phyloP scores from a whole-genome alignment of 2,329 filamentous ascomycete genomes.

The Cercospora citrullina region DNA sequence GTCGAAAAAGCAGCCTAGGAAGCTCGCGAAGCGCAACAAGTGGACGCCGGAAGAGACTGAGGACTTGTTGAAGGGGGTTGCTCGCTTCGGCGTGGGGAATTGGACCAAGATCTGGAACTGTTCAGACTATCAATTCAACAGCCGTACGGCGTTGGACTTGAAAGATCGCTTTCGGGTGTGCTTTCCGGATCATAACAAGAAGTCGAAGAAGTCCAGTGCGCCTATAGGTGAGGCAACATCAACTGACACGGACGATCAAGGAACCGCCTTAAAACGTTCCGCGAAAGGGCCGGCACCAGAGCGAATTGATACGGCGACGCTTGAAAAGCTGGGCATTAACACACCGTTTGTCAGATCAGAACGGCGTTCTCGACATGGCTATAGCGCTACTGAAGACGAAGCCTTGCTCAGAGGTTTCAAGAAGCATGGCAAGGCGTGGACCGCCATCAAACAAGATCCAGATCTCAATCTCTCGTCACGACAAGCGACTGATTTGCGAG shows the following conservation, averaged over 20 bases:
- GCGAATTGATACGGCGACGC: slow-evolving; percentile 37
- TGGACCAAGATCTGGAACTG: slow-evolving; percentile 64
- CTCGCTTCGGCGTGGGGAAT: slow-evolving; percentile 62
- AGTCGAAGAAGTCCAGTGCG: neutral
- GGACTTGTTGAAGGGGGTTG: slow-evolving; percentile 58
- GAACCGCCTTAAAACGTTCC: slow-evolving; percentile 8
- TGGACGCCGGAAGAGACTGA: slow-evolving; percentile 65
- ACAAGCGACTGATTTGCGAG: slow-evolving; percentile 60
- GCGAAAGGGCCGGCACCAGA: slow-evolving; percentile 28
- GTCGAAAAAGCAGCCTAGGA: neutral
- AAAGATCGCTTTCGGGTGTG: slow-evolving; percentile 56
- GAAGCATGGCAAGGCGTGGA: slow-evolving; percentile 62
- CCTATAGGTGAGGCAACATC: neutral
- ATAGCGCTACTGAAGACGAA: slow-evolving; percentile 59
- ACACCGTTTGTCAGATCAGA: slow-evolving; percentile 52
- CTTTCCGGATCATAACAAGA: slow-evolving; percentile 33
- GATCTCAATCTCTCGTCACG: slow-evolving; percentile 54
- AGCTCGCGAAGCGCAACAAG: slow-evolving; percentile 44
- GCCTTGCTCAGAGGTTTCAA: slow-evolving; percentile 60
- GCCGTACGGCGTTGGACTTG: slow-evolving; percentile 61
- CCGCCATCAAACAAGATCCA: slow-evolving; percentile 57
- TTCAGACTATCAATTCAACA: slow-evolving; percentile 57
- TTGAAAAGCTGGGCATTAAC: slow-evolving; percentile 50
- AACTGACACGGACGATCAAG: slow-evolving; percentile 1
- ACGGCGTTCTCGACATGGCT: slow-evolving; percentile 56